A percentile compares a stretch with the other conserved stretches of the same genome.
phyloP scores from a whole-genome alignment of 352 stramenopile genomes.

The Phytophthora tentaculata region DNA sequence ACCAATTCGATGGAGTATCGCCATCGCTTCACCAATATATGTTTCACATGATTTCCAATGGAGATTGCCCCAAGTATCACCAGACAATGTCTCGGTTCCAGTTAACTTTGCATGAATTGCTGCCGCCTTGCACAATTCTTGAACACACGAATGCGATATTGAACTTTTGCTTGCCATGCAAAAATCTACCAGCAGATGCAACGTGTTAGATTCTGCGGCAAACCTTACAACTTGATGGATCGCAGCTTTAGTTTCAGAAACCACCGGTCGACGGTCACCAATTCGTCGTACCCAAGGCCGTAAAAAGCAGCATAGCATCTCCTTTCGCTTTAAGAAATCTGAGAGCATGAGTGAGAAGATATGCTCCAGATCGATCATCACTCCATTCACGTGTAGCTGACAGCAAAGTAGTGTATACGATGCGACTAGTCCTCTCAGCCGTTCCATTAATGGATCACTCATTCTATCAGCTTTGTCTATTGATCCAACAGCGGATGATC shows the following conservation, averaged over 20 bases:
- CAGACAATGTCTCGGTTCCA: conserved; percentile 4
- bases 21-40: conserved; percentile 38
- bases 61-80: conserved; percentile 3
- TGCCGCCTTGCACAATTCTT: conserved; percentile 16
- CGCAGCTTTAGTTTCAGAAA: not conserved
- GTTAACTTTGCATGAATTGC: not conserved
- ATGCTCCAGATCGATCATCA: conserved; percentile 38
- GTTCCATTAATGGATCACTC: not conserved
- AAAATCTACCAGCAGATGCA: conserved; percentile 19
- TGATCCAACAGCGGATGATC: not conserved
- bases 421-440: conserved; percentile 27
- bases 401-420: conserved; percentile 37
- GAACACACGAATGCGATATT: conserved; percentile 14
- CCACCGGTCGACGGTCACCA: not conserved
- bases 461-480: conserved; percentile 1
- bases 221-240: conserved; percentile 3
- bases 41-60: conserved; percentile 36
- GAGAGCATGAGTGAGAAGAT: conserved; percentile 3
- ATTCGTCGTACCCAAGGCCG: conserved; percentile 5
- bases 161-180: conserved; percentile 19
- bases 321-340: conserved; percentile 9
- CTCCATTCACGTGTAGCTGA: conserved; percentile 21
- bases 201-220: not conserved
- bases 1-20: conserved; percentile 32
- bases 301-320: conserved; percentile 31